Evolutionary conservation across 371 early-diverging fungal species (phyloP), one percentile per base, ranked within the genome.

Genomic region (Saksenaea vasiformis): DNA sequence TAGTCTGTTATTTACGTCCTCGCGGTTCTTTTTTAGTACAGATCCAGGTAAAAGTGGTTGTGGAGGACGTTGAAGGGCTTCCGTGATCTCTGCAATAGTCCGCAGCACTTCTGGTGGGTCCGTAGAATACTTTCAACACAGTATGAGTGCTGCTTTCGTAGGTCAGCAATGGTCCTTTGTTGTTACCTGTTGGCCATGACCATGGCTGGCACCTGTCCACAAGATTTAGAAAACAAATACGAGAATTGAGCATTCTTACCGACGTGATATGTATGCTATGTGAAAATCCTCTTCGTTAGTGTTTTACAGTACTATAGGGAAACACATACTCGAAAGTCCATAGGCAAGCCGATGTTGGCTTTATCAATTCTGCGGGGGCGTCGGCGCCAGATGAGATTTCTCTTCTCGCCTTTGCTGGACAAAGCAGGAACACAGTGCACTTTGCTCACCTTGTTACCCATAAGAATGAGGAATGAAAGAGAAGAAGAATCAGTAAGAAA

Each of bases 181-280:
- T 15, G 15, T 31, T 47, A 47, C 51, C 51, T 22, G 51, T 10
- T 47, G 51, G 5, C 51, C 22, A 47, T 22, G 51, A 22, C 51
- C 9, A 19, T 47, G 51, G 22, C 51, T 22, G 22, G 51, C 51
- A 22, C 51, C 51, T 47, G 8, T 22, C 22, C 8, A 10, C 7
- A 22, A 47, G 11, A n/a, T 17, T 47, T 8, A 47, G n/a, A 47
- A 22, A 47, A 47, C 10, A 47, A 47, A 47, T 3, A 31, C 31
- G 51, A 10, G 24, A 22, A 56, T 11, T 56, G 35, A 4, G 9
- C 2, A 38, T 31, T 44, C 65, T 75, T 73, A 72, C 76, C 76
- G 43, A 76, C 64, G 70, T 76, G 76, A 53, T 68, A 70, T 15
- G 70, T 65, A 37, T 76, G 76, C 76, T 76, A 34, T 13, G 11